Conservation (phyloP, 1,284 basidiomycete genomes). For the Fistulinella cinereoalba region DNA sequence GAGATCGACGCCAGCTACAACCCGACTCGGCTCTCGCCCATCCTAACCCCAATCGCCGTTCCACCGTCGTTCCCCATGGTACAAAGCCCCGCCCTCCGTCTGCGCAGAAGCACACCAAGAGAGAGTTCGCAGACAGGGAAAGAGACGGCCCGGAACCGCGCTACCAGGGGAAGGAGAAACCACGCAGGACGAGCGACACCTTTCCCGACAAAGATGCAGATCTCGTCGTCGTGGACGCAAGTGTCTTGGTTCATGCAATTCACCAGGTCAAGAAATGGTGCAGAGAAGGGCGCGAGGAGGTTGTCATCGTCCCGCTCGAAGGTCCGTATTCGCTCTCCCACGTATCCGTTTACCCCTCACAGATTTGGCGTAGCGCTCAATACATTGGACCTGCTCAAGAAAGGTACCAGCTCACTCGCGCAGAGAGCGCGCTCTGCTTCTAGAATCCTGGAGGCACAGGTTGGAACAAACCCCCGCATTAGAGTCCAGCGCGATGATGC, state of each 20-base stretch:
- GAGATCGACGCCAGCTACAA: conserved; percentile 43
- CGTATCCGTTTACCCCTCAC: conserved; percentile 11
- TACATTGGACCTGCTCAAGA: conserved; percentile 92
- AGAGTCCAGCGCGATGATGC: conserved; percentile 75
- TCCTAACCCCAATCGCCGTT: conserved; percentile 35
- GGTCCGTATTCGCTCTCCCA: conserved; percentile 46
- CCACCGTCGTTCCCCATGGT: conserved; percentile 26
- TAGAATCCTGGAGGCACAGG: conserved; percentile 77
- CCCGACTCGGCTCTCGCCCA: conserved; percentile 9
- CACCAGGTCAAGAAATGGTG: conserved; percentile 82
- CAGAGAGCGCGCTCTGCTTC: conserved; percentile 81
- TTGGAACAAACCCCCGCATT: conserved; percentile 74
- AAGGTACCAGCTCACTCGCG: conserved; percentile 75
- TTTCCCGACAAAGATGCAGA: conserved; percentile 58
- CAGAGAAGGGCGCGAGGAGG: conserved; percentile 63
- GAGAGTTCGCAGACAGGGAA: conserved; percentile 32
- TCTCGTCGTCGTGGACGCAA: conserved; percentile 80
- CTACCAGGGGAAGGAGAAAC: conserved; percentile 20
- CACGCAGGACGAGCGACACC: conserved; percentile 39
- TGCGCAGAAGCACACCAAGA: conserved; percentile 28
- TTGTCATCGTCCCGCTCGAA: conserved; percentile 83
- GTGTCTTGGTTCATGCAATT: conserved; percentile 81
- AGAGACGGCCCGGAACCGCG: conserved; percentile 26
- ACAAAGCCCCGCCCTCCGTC: conserved; percentile 28
- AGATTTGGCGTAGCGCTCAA: conserved; percentile 61